Percentiles rank a stretch among this genome's conserved stretches.
phyloP scores from a whole-genome alignment of 805 yeast genomes.

The Naumovozyma castellii region DNA sequence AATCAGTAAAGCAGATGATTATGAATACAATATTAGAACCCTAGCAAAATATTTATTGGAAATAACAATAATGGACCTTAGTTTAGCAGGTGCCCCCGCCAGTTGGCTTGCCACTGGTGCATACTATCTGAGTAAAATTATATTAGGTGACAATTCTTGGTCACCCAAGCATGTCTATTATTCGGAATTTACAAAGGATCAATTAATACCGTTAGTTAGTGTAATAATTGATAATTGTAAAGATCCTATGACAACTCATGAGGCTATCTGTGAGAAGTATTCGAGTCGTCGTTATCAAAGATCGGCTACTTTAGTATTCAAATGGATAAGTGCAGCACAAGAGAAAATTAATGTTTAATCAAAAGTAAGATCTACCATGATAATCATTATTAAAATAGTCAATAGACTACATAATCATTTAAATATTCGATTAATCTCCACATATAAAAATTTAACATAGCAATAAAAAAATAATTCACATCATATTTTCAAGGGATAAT shows the following conservation, averaged over 20 bases:
- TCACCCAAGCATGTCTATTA: constrained; percentile 73
- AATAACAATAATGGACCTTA: constrained; percentile 76
- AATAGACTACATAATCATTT: no score
- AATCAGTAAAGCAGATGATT: constrained; percentile 90
- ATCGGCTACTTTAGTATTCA: constrained; percentile 38
- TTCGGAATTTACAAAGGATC: constrained; percentile 77
- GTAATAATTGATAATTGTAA: constrained; percentile 53
- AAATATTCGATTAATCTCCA: no score
- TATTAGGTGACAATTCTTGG: constrained; percentile 72
- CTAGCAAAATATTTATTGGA: constrained; percentile 84
- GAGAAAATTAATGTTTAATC: not conserved
- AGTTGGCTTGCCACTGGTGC: constrained; percentile 92
- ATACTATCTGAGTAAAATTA: constrained; percentile 65
- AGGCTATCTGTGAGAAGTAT: constrained; percentile 78
- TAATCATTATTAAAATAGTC: no score
- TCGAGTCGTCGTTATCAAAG: constrained; percentile 68
- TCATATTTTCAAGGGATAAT: no score
- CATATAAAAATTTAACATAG: no score
- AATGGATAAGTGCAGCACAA: constrained; percentile 7
- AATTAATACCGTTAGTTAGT: constrained; percentile 66
- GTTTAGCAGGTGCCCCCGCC: constrained; percentile 79
- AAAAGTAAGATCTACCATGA: no score
- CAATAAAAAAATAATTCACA: no score
- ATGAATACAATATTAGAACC: constrained; percentile 82
- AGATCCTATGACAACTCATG: constrained; percentile 48